These are phyloP conservation scores for Backusella luteola DNA, from an alignment of 192 early-diverging fungal species.

Conservation along the genomic window DNA sequence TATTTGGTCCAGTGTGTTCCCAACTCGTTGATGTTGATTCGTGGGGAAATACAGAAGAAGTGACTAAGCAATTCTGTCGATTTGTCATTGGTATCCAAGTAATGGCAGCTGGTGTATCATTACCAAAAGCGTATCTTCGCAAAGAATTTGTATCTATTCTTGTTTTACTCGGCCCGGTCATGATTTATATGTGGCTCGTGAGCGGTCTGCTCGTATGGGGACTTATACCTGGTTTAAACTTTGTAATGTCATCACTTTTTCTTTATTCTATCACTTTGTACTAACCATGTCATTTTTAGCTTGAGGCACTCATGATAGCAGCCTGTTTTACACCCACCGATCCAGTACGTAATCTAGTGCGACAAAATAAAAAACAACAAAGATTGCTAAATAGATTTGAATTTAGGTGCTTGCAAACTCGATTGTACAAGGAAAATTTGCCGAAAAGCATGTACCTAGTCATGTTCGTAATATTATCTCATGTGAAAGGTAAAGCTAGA, in stretches of 20 bases:
- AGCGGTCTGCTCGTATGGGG: slow-evolving; percentile 60
- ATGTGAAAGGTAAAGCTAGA: slow-evolving; percentile 52
- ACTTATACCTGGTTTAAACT: slow-evolving; percentile 45
- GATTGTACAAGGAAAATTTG: slow-evolving; percentile 88
- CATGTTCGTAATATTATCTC: slow-evolving; percentile 67
- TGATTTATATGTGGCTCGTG: slow-evolving; percentile 81
- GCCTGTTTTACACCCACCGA: slow-evolving; percentile 91
- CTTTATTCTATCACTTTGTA: neutral
- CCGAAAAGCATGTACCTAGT: slow-evolving; percentile 77
- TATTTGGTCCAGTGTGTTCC: slow-evolving; percentile 69
- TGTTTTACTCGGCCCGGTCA: slow-evolving; percentile 77
- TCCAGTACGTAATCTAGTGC: slow-evolving; percentile 56
- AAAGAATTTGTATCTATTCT: slow-evolving; percentile 61
- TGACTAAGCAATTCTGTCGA: slow-evolving; percentile 68
- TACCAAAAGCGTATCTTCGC: slow-evolving; percentile 60
- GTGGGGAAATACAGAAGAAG: slow-evolving; percentile 34
- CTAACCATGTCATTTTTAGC: slow-evolving; percentile 25
- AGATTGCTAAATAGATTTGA: neutral
- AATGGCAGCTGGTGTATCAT: slow-evolving; percentile 78
- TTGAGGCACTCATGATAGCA: slow-evolving; percentile 74
- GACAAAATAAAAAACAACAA: neutral
- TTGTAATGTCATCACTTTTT: slow-evolving; percentile 41
- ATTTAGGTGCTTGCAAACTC: slow-evolving; percentile 74
- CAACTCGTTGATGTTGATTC: slow-evolving; percentile 60
- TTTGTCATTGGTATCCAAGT: slow-evolving; percentile 81